A percentile compares a stretch with the other conserved stretches of the same genome.
These are phyloP conservation scores for Candida chauliodis DNA, from an alignment of 805 yeast species.

Conservation along the genomic window DNA sequence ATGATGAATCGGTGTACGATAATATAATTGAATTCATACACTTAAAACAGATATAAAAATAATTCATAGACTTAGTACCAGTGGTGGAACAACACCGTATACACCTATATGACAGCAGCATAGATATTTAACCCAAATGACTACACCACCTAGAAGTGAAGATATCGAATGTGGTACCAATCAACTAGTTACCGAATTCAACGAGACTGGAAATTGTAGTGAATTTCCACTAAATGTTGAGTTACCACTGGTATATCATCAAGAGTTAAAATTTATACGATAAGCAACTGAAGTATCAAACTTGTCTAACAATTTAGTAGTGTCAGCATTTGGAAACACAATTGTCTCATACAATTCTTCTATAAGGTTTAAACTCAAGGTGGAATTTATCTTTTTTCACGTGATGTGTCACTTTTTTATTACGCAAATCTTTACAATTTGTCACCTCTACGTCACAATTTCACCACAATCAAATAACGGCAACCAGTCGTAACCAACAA, in stretches of 20 bases:
- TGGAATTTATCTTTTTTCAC: too few species aligned
- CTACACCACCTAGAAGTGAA: conserved; percentile 5
- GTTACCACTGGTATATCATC: conserved; percentile 7
- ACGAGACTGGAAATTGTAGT: neutral
- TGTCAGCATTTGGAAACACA: too few species aligned
- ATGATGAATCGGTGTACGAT: conserved; percentile 7
- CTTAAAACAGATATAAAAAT: conserved; percentile 3
- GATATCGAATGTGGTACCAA: neutral
- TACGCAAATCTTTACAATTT: too few species aligned
- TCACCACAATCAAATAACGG: too few species aligned
- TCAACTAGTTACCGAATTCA: conserved; percentile 6
- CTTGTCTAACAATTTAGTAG: too few species aligned
- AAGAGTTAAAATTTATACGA: conserved; percentile 1
- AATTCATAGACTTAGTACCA: neutral
- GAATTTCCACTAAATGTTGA: conserved; percentile 5
- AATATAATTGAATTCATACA: conserved; percentile 2
- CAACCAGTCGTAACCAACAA: too few species aligned
- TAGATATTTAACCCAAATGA: neutral
- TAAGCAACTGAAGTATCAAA: conserved; percentile 4
- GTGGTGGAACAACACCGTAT: neutral
- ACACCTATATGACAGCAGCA: conserved; percentile 5
- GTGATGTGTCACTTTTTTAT: too few species aligned
- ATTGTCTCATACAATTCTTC: too few species aligned
- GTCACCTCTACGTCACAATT: too few species aligned
- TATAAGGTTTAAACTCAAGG: too few species aligned